Base-by-base conservation (phyloP, 2,329 filamentous ascomycete genomes). In the Amauroascus niger region DNA sequence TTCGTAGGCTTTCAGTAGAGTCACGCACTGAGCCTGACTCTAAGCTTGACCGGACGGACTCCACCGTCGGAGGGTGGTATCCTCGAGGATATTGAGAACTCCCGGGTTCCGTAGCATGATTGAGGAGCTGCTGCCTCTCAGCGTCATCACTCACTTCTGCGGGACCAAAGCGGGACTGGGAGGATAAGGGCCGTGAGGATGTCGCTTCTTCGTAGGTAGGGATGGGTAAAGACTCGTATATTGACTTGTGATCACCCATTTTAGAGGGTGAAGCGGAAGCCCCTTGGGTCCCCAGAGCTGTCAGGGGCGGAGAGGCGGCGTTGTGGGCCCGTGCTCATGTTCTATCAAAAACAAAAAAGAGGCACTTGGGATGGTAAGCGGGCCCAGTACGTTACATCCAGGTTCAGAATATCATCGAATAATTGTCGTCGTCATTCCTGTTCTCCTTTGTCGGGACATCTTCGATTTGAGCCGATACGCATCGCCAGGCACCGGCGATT, bases 171-270 rank as follows among this genome's bases (percentile, higher is more conserved):
- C 68, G 62, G 28, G 70, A 71, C 57, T 71, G 70, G 11, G 75
- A 76, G 39, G 79, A 80, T 32, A 69, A 65, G 18, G 77, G 74
- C 50, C 77, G 74, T 33, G 79, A 81, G 16, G 81, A 81, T 56
- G 80, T 79, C 58, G 88, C 87, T 73, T 94, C 87, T 69, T 91
- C 87, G 70, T 93, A 93, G 43, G 83, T 82, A 28, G 87, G 88
- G 66, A 93, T 91, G 30, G 87, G 85, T 44, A 85, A 76, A 58
- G 77, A 71, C 64, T 80, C 78, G 68, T 83, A 82, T 56, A 74
- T 74, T 61, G 69, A 69, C 63, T 81, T 81, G 67, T 79, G 73
- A 67, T 78, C 77, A 57, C 66, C 65, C 71, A 73, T 73, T 61
- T 63, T 63, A 63, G 58, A 20, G 39, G 26, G 49, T 11, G 47